Conservation (phyloP, 208 protist genomes). For the Borovskyia barvae region DNA sequence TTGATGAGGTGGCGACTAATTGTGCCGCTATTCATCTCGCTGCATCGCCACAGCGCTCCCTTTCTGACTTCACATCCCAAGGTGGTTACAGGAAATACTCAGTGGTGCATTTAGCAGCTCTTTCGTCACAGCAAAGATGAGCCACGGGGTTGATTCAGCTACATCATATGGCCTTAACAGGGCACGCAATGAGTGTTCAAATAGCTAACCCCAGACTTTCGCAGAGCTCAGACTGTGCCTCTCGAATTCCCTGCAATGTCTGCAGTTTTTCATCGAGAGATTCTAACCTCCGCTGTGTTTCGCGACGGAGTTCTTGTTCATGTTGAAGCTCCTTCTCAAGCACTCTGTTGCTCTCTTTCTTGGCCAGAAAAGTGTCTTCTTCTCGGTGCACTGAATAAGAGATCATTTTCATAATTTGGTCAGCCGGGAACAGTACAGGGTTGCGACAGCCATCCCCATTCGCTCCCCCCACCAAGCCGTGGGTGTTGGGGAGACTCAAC, state of each 20-base stretch:
- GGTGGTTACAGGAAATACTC: too few relatives aligned
- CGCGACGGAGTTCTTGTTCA: conserved; percentile 29
- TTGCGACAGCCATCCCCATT: conserved; percentile 9
- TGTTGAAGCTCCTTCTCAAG: conserved; percentile 62
- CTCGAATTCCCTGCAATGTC: conserved; percentile 10
- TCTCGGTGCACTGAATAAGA: conserved; percentile 49
- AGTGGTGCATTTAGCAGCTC: too few relatives aligned
- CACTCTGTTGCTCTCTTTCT: conserved; percentile 68
- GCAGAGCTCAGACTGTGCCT: conserved; percentile 16
- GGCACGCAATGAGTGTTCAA: conserved; percentile 1
- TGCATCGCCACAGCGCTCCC: too few relatives aligned
- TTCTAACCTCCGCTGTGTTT: conserved; percentile 29
- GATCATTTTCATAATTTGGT: conserved; percentile 60
- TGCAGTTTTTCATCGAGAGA: conserved; percentile 14
- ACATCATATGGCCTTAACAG: not conserved
- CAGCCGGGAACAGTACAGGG: conserved; percentile 14
- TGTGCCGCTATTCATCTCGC: too few relatives aligned
- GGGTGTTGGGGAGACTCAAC: conserved; percentile 5
- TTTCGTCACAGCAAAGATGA: too few relatives aligned
- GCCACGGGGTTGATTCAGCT: too few relatives aligned
- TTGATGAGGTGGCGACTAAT: too few relatives aligned
- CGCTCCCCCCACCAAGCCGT: conserved; percentile 5
- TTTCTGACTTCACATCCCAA: too few relatives aligned
- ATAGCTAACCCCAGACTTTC: not conserved
- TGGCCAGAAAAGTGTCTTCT: conserved; percentile 44